Conservation (phyloP, 495 filamentous ascomycete species). For the Xylaria acuta region DNA sequence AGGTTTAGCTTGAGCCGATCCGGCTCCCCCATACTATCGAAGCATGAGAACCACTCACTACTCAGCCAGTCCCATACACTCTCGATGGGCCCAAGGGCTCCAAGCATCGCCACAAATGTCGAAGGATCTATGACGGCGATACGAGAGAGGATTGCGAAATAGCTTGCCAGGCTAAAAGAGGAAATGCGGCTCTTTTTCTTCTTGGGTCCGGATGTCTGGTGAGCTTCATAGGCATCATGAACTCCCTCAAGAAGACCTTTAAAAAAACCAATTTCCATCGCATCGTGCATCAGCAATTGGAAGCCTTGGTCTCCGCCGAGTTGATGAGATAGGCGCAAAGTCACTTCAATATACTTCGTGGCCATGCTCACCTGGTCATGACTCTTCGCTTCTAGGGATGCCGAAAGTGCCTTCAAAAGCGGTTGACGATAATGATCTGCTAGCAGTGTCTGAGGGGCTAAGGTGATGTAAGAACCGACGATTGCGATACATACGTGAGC, state of each 20-base stretch:
- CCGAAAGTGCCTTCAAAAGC: conserved; percentile 63
- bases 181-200: conserved; percentile 66
- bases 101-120: conserved; percentile 67
- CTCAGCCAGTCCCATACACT: conserved; percentile 75
- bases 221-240: conserved; percentile 70
- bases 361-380: conserved; percentile 71
- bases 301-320: conserved; percentile 72
- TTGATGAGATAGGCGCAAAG: conserved; percentile 72
- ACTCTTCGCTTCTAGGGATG: conserved; percentile 64
- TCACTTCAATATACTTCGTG: conserved; percentile 69
- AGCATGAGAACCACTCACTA: conserved; percentile 86
- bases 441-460: conserved; percentile 79
- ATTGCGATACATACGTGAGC: conserved; percentile 68
- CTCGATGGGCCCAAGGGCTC: conserved; percentile 45
- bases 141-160: conserved; percentile 81
- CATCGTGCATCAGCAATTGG: conserved; percentile 66
- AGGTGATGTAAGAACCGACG: conserved; percentile 77
- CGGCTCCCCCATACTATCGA: conserved; percentile 79
- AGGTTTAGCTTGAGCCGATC: conserved; percentile 80
- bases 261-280: conserved; percentile 73
- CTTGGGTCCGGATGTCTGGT: conserved; percentile 79
- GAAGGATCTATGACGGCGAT: conserved; percentile 72
- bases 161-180: conserved; percentile 76
- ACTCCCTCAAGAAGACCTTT: conserved; percentile 72
- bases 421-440: conserved; percentile 63